Percentiles rank a stretch among this genome's conserved stretches.
phyloP scores from a whole-genome alignment of 129 eudicot species.

The Tanacetum coccineum region DNA sequence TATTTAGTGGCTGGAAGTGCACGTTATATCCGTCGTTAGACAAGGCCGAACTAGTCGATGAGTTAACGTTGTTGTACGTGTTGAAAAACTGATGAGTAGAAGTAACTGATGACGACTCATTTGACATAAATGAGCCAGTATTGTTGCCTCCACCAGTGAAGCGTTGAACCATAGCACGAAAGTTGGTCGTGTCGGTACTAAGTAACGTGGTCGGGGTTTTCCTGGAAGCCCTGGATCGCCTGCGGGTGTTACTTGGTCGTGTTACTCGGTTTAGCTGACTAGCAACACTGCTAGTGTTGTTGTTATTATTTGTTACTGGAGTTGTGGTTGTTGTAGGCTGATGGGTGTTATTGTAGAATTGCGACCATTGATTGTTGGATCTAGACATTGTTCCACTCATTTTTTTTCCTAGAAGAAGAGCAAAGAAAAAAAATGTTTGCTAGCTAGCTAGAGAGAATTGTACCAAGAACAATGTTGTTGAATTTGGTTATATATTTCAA shows the following conservation, averaged over 20 bases:
- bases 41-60: not conserved
- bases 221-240: slow-evolving; percentile 69
- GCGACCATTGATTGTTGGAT: slow-evolving; percentile 26
- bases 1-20: slow-evolving; percentile 10
- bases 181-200: slow-evolving; percentile 77
- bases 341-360: slow-evolving; percentile 21
- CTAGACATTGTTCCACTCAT: slow-evolving; percentile 25
- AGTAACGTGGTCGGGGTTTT: slow-evolving; percentile 75
- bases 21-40: slow-evolving; percentile 17
- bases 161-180: slow-evolving; percentile 89
- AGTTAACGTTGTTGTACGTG: slow-evolving; percentile 6
- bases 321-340: slow-evolving; percentile 9
- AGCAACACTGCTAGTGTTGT: slow-evolving; percentile 12
- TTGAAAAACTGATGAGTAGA: slow-evolving; percentile 18
- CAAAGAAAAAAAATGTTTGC: not conserved
- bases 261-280: slow-evolving; percentile 44
- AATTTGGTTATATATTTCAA: not conserved
- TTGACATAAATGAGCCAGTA: not conserved
- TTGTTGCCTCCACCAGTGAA: slow-evolving; percentile 57
- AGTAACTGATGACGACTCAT: slow-evolving; percentile 10
- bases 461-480: not conserved
- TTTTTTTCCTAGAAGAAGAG: not conserved
- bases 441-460: not conserved
- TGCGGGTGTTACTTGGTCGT: slow-evolving; percentile 38
- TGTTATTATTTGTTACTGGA: not conserved